Base-by-base conservation (phyloP, 495 filamentous ascomycete species). In the Chaetomium cochliodes region DNA sequence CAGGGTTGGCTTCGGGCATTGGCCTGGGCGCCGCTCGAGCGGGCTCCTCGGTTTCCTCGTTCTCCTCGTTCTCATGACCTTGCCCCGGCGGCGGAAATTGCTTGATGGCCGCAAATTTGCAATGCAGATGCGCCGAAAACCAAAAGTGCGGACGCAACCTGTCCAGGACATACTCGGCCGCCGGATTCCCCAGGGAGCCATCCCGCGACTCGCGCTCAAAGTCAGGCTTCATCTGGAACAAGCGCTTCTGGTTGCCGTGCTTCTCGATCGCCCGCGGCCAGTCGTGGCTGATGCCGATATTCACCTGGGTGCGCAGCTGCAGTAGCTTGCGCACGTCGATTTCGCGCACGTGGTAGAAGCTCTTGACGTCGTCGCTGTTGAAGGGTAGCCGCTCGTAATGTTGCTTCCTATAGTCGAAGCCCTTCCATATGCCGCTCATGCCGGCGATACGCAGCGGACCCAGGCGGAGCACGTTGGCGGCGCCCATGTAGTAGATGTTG, bases 401-500 rank as follows among this genome's bases (percentile, higher is more conserved):
- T 0, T 88, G 78, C 69, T 89, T 92, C 44, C 81, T 80, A 76
- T 92, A 98, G 74, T 96, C 87, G 69, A 87, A 88, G 0, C 84
- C 85, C 71, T 96, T 96, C 88, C 91, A 97, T 63, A 98, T 98
- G 5, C 94, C 96, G 25, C 89, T 92, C 77, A 98, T 80, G 0
- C 87, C 92, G n/a, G 90, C 89, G 64, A 98, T 96, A 4, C 94
- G 88, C 22, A 98, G 76, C 2, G 88, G 86, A 3, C 93, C 93
- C 55, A 92, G 82, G 18, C 89, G 87, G 7, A 98, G 69, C 11
- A 97, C 87, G 68, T 93, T 96, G 28, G 94, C 90, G 15, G 92
- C 92, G 49, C 94, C 94, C 68, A 98, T 76, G 78, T 96, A 98
- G 80, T 96, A 98, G 58, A 98, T 98, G 59, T 93, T 96, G 20